A percentile compares a stretch with the other conserved stretches of the same genome.
Evolutionary conservation across 768 basidiomycete genomes (phyloP).

Genomic region (Gloeopeniophorella convolvens): DNA sequence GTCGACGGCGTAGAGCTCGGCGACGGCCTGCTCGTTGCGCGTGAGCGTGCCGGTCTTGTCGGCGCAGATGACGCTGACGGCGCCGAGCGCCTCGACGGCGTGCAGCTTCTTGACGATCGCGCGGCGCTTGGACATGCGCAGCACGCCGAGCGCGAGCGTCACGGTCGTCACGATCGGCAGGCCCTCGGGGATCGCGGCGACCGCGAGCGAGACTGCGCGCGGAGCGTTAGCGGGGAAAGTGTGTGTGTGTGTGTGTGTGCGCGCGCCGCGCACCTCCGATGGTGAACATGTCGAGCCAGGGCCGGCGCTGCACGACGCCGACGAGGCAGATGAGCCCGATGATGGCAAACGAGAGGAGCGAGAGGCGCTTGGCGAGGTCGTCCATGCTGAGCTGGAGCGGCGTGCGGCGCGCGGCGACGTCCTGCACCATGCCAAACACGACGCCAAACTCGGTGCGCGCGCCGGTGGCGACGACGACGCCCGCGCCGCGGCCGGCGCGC

Average conservation of each 20-base stretch:
- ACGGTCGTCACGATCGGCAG: conserved; percentile 96
- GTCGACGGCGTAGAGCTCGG: conserved; percentile 81
- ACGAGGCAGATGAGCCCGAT: conserved; percentile 92
- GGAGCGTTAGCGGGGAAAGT: conserved; percentile 16
- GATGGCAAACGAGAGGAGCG: conserved; percentile 84
- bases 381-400: conserved; percentile 94
- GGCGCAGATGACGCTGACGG: conserved; percentile 95
- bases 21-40: conserved; percentile 94
- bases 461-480: conserved; percentile 83
- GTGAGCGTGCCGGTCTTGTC: conserved; percentile 97
- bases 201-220: conserved; percentile 82
- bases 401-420: conserved; percentile 86
- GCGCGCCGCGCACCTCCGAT: conserved; percentile 73
- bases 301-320: conserved; percentile 76
- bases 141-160: conserved; percentile 88
- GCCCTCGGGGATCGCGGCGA: conserved; percentile 98
- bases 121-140: conserved; percentile 90
- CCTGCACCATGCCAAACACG: conserved; percentile 98
- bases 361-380: conserved; percentile 89
- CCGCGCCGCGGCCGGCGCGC: conserved; percentile 70
- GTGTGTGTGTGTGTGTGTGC: no score
- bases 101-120: conserved; percentile 97
- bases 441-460: conserved; percentile 90
- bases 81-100: conserved; percentile 89
- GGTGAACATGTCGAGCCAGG: conserved; percentile 98